These are phyloP conservation scores for Ettlia oleoabundans DNA, from an alignment of 139 green algal genomes.

Conservation along the genomic window DNA sequence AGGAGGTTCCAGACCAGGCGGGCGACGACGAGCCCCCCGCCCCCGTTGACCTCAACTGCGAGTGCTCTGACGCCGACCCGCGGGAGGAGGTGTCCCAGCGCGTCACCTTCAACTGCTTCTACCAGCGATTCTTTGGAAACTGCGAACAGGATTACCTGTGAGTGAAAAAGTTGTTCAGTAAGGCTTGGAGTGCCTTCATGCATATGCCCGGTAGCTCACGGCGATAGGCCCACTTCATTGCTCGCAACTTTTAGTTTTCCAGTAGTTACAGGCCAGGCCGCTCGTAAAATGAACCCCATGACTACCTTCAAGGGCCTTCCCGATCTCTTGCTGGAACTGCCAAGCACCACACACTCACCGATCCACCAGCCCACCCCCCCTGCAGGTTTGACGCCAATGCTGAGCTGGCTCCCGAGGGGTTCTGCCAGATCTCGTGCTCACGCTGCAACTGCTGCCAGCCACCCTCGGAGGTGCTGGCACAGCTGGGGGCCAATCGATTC, in stretches of 20 bases:
- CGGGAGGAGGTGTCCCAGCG: not conserved
- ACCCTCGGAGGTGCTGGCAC: slow-evolving; percentile 31
- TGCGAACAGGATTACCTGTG: slow-evolving; percentile 43
- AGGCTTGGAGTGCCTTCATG: too few species aligned
- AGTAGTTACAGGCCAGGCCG: too few species aligned
- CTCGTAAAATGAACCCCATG: too few species aligned
- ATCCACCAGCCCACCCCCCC: too few species aligned
- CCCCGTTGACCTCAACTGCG: slow-evolving; percentile 27
- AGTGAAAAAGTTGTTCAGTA: too few species aligned
- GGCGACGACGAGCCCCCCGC: not conserved
- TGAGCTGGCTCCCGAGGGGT: slow-evolving; percentile 46
- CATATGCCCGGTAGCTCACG: too few species aligned
- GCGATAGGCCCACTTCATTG: too few species aligned
- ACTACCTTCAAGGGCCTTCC: too few species aligned
- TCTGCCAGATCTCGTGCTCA: slow-evolving; percentile 57
- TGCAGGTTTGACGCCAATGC: slow-evolving; percentile 25
- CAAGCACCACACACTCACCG: too few species aligned
- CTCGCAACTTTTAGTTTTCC: too few species aligned
- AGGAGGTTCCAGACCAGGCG: slow-evolving; percentile 24
- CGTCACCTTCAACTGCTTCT: slow-evolving; percentile 28
- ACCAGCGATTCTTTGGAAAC: slow-evolving; percentile 28
- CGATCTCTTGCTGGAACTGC: too few species aligned
- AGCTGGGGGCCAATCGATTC: slow-evolving; percentile 40
- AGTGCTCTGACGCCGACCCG: slow-evolving; percentile 47
- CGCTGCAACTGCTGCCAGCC: slow-evolving; percentile 51